phyloP scores from a whole-genome alignment of 2,329 filamentous ascomycete species.

The Talaromyces sp. region DNA sequence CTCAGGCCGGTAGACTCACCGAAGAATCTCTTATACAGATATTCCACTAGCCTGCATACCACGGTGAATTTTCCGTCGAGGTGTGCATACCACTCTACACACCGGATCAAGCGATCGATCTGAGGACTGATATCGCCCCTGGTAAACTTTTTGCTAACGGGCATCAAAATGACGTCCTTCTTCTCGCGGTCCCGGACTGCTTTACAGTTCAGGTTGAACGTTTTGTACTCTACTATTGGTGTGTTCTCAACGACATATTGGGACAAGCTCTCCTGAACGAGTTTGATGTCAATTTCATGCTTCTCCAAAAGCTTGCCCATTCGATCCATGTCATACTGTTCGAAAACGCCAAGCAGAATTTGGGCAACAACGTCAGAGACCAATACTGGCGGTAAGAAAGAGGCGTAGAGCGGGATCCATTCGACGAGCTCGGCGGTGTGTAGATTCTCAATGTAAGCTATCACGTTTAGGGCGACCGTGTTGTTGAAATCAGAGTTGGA shows the following conservation, averaged over 20 bases:
- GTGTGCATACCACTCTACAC: slow-evolving; percentile 78
- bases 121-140: slow-evolving; percentile 54
- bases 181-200: slow-evolving; percentile 6
- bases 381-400: slow-evolving; percentile 61
- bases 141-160: slow-evolving; percentile 67
- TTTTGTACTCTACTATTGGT: slow-evolving; percentile 1
- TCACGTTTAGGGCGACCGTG: slow-evolving; percentile 57
- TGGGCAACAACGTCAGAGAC: slow-evolving; percentile 66
- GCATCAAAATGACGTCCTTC: slow-evolving; percentile 30
- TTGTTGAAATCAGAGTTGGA: slow-evolving; percentile 54
- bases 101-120: slow-evolving; percentile 69
- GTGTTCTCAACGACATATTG: slow-evolving; percentile 17
- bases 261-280: slow-evolving; percentile 68
- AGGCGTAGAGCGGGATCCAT: slow-evolving; percentile 81
- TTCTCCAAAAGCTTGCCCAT: slow-evolving; percentile 70
- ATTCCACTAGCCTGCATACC: slow-evolving; percentile 61
- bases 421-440: slow-evolving; percentile 67
- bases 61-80: slow-evolving; percentile 66
- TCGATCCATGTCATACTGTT: slow-evolving; percentile 57
- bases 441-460: slow-evolving; percentile 75
- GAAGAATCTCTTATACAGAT: slow-evolving; percentile 77
- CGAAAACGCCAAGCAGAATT: slow-evolving; percentile 68
- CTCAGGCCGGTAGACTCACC: slow-evolving; percentile 52
- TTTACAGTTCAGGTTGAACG: slow-evolving; percentile 2
- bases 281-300: slow-evolving; percentile 64